Base-by-base conservation (phyloP, 495 filamentous ascomycete species). In the Xylaria acuta region DNA sequence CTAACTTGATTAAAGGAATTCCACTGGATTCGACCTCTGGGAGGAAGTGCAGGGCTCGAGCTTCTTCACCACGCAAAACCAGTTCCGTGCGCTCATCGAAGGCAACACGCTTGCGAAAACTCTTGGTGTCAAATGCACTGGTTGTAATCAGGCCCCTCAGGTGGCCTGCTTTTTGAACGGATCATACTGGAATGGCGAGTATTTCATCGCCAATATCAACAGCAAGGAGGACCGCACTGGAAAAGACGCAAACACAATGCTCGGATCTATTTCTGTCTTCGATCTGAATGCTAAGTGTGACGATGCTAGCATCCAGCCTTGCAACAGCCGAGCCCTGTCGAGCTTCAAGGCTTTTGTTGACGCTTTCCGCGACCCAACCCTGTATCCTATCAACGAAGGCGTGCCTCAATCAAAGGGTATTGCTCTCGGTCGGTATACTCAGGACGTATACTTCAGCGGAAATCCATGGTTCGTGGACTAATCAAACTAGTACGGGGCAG, bases 391-490 rank as follows among this genome's bases (percentile, higher is more conserved):
- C 71, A 90, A 90, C 74, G 74, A 76, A 9, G 75, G 79, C 5
- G 80, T 75, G 11, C 58, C 78, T 5, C 72, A 79, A 12, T 82
- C 86, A 2, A 74, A 80, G 22, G 89, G 86, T 7, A 84, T 87
- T 32, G 87, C 89, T 14, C 80, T 90, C n/a, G 90, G 90, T 16
- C 78, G 90, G 20, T 92, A 92, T 71, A 73, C 87, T 0, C 88
- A 90, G 72, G 90, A 91, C 72, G 77, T 83, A 1, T 92, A 91
- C 67, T 82, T 86, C 30, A 71, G 75, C 76, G 87, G 63, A 76
- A 84, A 27, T 59, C 87, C 62, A 34, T 88, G 86, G 70, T 70
- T 51, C 30, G 67, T 70, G 6, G 11, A 43, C 30, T n/a, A 2
- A n/a, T 18, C 45, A 41, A 16, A 40, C 8, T 41, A n/a, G 18